Evolutionary conservation across 75 land plant species (phyloP).

Genomic region (Gnetum montanum): DNA sequence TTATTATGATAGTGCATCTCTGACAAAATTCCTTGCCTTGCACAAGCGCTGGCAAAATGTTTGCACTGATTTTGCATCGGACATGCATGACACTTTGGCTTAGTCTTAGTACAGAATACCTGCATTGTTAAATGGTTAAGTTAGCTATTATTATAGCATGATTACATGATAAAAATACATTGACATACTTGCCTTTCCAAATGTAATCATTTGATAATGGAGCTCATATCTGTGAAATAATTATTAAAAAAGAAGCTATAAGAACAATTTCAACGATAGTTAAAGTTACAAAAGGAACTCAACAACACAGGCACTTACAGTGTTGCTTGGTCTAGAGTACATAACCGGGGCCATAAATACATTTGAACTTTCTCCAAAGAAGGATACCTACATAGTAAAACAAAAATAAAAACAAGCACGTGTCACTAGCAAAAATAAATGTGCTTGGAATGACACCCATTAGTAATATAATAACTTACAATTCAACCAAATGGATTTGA

Average conservation of each 20-base stretch:
- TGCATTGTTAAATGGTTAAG: neutral
- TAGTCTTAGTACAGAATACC: slow-evolving; percentile 96
- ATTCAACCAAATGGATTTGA: slow-evolving; percentile 55
- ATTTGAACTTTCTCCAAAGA: slow-evolving; percentile 72
- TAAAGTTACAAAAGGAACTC: too few species aligned
- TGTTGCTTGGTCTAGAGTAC: slow-evolving; percentile 86
- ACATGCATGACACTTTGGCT: slow-evolving; percentile 97
- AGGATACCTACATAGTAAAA: slow-evolving; percentile 71
- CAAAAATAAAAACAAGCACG: neutral
- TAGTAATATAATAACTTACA: slow-evolving; percentile 47
- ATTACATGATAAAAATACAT: neutral
- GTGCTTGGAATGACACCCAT: too few species aligned
- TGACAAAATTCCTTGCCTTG: too few species aligned
- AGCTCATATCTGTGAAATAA: slow-evolving; percentile 68
- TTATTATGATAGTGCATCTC: too few species aligned
- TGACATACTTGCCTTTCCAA: slow-evolving; percentile 70
- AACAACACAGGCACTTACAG: too few species aligned
- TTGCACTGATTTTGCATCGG: slow-evolving; percentile 91
- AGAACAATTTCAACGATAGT: too few species aligned
- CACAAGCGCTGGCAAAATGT: slow-evolving; percentile 98
- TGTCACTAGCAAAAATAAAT: too few species aligned
- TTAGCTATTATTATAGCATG: neutral
- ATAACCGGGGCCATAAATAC: slow-evolving; percentile 90
- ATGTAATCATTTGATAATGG: slow-evolving; percentile 96
- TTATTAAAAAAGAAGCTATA: neutral